Base-by-base conservation (phyloP, 768 basidiomycete species). In the Lyophyllum semitale region DNA sequence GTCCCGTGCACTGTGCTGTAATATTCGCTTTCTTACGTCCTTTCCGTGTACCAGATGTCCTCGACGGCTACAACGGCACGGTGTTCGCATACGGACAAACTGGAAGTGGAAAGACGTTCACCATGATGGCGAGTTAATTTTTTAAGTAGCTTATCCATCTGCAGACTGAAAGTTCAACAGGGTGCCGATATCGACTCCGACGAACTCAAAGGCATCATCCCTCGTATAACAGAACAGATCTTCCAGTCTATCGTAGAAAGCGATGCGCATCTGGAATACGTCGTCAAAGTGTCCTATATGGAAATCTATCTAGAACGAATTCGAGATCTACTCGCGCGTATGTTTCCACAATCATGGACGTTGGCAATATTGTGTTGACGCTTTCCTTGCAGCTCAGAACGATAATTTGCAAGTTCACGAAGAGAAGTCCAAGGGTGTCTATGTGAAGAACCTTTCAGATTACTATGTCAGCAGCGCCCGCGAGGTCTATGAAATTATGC, bases 211-310 rank as follows among this genome's bases (percentile, higher is more conserved):
- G 97, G 97, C 64, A 91, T 99, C 53, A 98, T 97, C 60, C 97
- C 97, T 49, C 89, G 97, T 51, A 98, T 99, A 60, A 96, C 96
- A 4, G 95, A 99, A 70, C 97, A 99, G 71, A 97, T 99, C 68
- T 99, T 99, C 72, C 91, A 95, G 60, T 94, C 94, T 47, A 99
- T 99, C 68, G 88, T 97, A 54, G 88, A 94, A 66, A 96, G 95
- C 52, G 96, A 98, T 62, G 83, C 91, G 32, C 93, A 93, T 71
- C 77, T 99, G 54, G 97, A 99, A 73, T 99, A 99, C 71, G 86
- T 98, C 60, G 97, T 99, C 70, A 99, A 99, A 75, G 97, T 98
- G 48, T 97, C 94, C 32, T 99, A 98, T 72, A 98, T 99, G 96
- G 97, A 99, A 76, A 98, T 99, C 56, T 99, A 99, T 73, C 81